phyloP scores from a whole-genome alignment of 106 monocot genomes.

The Acorus calamus region DNA sequence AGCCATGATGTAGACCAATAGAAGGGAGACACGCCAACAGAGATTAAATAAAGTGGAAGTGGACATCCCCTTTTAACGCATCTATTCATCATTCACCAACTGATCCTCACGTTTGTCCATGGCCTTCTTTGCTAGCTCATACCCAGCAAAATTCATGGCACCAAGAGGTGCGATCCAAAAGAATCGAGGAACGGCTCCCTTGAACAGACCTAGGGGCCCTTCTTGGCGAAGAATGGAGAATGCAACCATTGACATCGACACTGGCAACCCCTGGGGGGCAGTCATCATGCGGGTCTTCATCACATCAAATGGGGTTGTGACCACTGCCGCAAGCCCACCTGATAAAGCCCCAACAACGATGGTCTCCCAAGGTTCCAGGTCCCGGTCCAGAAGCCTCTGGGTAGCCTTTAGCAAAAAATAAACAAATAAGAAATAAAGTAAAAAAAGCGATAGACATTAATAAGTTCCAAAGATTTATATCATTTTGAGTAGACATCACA shows the following conservation, averaged over 20 bases:
- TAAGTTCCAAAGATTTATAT: too few relatives aligned
- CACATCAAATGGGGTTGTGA: slow-evolving; percentile 95
- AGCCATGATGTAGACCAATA: too few relatives aligned
- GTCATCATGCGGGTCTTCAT: slow-evolving; percentile 99
- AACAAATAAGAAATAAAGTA: not conserved
- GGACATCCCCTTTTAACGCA: slow-evolving; percentile 13
- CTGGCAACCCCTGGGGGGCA: slow-evolving; percentile 53
- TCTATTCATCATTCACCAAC: not conserved
- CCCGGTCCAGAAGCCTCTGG: slow-evolving; percentile 64
- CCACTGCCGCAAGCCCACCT: slow-evolving; percentile 82
- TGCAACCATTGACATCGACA: slow-evolving; percentile 82
- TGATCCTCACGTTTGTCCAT: slow-evolving; percentile 45
- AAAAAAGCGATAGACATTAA: too few relatives aligned
- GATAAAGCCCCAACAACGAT: slow-evolving; percentile 79
- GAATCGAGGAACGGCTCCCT: slow-evolving; percentile 94
- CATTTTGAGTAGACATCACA: too few relatives aligned
- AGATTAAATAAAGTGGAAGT: not conserved
- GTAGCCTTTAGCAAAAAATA: slow-evolving; percentile 34
- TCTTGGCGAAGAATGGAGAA: slow-evolving; percentile 80
- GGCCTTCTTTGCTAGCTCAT: slow-evolving; percentile 95
- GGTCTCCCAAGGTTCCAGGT: slow-evolving; percentile 86
- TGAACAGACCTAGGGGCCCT: slow-evolving; percentile 87
- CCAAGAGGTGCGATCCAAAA: slow-evolving; percentile 99
- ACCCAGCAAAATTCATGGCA: slow-evolving; percentile 98
- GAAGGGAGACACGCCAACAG: not conserved